Evolutionary conservation across 306 rosid genomes (phyloP).

Genomic region (Vachellia pachyceras): DNA sequence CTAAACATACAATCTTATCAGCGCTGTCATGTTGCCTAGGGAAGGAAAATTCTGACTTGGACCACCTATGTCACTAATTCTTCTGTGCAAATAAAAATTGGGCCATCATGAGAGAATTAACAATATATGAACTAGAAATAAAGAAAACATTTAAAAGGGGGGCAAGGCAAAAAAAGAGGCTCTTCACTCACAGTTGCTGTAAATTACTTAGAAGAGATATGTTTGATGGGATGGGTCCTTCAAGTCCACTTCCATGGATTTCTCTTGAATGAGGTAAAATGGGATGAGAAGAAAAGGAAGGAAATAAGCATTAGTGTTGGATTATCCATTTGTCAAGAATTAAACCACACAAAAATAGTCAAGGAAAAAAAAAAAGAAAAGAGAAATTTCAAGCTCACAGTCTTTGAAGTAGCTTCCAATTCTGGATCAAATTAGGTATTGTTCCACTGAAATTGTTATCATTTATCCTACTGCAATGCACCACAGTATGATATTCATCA

Average conservation of each 20-base stretch:
- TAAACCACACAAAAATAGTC: too few relatives aligned
- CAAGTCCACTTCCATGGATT: constrained; percentile 86
- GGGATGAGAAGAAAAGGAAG: constrained; percentile 28
- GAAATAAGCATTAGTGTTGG: neutral
- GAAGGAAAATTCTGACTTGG: constrained; percentile 77
- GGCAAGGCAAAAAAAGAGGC: constrained; percentile 1
- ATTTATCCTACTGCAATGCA: too few relatives aligned
- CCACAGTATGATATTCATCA: too few relatives aligned
- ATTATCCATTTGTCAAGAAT: too few relatives aligned
- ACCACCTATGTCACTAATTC: constrained; percentile 73
- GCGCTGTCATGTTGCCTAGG: constrained; percentile 48
- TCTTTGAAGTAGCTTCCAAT: too few relatives aligned
- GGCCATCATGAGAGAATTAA: constrained; percentile 24
- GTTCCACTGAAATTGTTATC: too few relatives aligned
- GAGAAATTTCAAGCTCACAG: too few relatives aligned
- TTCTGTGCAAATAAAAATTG: constrained; percentile 50
- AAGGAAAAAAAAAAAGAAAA: too few relatives aligned
- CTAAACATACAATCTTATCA: constrained; percentile 65
- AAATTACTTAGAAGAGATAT: constrained; percentile 67
- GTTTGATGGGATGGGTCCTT: constrained; percentile 77
- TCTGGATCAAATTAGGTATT: too few relatives aligned
- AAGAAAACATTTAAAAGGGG: neutral
- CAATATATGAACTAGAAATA: constrained; percentile 1
- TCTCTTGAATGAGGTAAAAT: constrained; percentile 61
- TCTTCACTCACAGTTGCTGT: constrained; percentile 61